Base-by-base conservation (phyloP, 371 early-diverging fungal genomes). In the Mortierella polycephala region DNA sequence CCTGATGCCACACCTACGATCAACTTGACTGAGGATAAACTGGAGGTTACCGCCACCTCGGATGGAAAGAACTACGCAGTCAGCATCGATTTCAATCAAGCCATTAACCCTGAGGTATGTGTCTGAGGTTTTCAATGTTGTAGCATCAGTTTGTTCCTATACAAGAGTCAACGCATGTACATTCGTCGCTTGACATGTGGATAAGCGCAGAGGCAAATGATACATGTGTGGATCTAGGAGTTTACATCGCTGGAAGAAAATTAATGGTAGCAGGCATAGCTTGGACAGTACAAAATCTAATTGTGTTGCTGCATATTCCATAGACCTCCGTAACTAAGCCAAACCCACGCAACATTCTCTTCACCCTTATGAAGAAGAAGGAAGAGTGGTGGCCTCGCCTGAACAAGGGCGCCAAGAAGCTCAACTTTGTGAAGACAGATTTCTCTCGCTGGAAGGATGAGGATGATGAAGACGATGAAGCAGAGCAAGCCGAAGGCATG, bases 391-490 rank as follows among this genome's bases (percentile, higher is more conserved):
- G 98, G 98, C 93, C 94, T 16, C 88, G 95, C 50, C 85, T 98
- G 74, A 90, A 87, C 64, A 92, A 95, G 85, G 84, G 81, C 21
- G 84, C 84, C 42, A 80, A 49, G 85, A 76, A 45, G 85, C 85
- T 85, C 62, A 85, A 89, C 82, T 98, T 87, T 67, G 73, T 98
- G 63, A 94, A 95, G 88, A 93, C 94, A 42, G 98, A 98, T 77
- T 98, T 98, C 82, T 73, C 88, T 57, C 91, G 83, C 75, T 98
- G 96, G 96, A 90, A 81, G 75, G 98, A 98, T 82, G 96, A 96
- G 75, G 96, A 96, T 77, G 97, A 97, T 13, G 94, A 96, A 23
- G 96, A 96, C 9, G 95, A 94, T 10, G 94, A 90, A 63, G 67
- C 42, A 21, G 72, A 67, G 53, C 67, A 58, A 46, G 83, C 71